phyloP scores from a whole-genome alignment of 345 rosid species.

The rapeseed (Brassica napus) region DNA sequence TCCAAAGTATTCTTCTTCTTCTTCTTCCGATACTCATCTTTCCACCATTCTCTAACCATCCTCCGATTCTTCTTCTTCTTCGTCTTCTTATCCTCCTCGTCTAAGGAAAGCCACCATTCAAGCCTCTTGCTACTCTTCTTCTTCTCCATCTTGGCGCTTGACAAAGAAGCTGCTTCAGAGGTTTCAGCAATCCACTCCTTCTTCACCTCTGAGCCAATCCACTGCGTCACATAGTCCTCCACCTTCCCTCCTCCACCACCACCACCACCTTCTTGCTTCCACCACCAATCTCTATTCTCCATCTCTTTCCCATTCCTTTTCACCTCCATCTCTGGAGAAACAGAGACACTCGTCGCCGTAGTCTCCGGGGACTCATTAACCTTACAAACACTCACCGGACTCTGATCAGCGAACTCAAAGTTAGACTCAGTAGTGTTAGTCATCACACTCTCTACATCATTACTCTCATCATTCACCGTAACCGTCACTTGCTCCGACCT shows the following conservation, averaged over 20 bases:
- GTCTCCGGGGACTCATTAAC: constrained; percentile 48
- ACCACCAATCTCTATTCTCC: constrained; percentile 61
- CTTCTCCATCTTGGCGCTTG: constrained; percentile 28
- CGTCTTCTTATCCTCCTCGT: constrained; percentile 63
- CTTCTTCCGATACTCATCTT: constrained; percentile 76
- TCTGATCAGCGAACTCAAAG: background rate
- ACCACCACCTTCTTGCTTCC: constrained; percentile 61
- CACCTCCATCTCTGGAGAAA: constrained; percentile 42
- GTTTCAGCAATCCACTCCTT: constrained; percentile 62
- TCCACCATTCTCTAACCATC: constrained; percentile 96
- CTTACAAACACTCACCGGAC: constrained; percentile 7
- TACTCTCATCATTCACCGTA: constrained; percentile 39
- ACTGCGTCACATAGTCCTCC: constrained; percentile 87
- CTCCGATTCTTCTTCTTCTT: constrained; percentile 50
- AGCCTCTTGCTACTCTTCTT: constrained; percentile 54
- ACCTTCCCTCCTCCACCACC: constrained; percentile 47
- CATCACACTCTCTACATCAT: constrained; percentile 72
- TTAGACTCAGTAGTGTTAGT: constrained; percentile 36
- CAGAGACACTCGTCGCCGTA: background rate
- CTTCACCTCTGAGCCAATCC: constrained; percentile 88
- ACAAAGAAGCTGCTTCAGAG: constrained; percentile 36
- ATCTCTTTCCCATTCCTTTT: constrained; percentile 38
- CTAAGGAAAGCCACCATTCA: constrained; percentile 92
- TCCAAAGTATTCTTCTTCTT: constrained; percentile 49
- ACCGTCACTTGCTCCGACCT: constrained; percentile 47